Conservation (phyloP, 495 filamentous ascomycete species). For the Aspergillus affinis region DNA sequence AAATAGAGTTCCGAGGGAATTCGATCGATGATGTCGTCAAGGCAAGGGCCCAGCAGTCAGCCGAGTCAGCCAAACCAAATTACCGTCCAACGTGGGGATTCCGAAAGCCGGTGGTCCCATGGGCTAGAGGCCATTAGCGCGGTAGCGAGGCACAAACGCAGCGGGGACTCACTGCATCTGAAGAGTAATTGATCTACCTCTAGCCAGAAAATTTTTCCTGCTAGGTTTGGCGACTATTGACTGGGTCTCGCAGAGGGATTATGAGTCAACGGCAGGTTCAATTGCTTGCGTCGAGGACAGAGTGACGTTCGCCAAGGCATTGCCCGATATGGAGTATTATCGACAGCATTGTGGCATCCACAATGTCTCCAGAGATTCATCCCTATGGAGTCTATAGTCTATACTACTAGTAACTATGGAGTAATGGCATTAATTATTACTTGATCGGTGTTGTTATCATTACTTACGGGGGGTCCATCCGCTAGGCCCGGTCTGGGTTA, state of each 20-base stretch:
- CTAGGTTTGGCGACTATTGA: constrained; percentile 2
- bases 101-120: constrained; percentile 18
- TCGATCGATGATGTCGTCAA: background rate
- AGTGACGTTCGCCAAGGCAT: background rate
- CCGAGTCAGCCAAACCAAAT: background rate
- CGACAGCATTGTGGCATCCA: background rate
- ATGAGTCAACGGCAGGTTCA: background rate
- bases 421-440: background rate
- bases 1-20: background rate
- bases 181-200: constrained; percentile 6
- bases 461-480: background rate
- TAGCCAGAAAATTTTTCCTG: constrained; percentile 5
- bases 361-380: background rate
- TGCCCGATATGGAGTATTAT: background rate
- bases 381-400: no score
- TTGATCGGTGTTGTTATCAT: background rate
- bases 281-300: background rate
- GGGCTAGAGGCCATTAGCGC: constrained; percentile 13
- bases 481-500: background rate
- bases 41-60: background rate
- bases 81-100: constrained; percentile 11
- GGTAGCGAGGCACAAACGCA: constrained; percentile 9
- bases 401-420: no score
- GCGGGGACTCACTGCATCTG: constrained; percentile 5
- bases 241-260: background rate